A percentile compares a stretch with the other conserved stretches of the same genome.
phyloP scores from a whole-genome alignment of 2,329 filamentous ascomycete genomes.

The Teratosphaeriaceae sp. region DNA sequence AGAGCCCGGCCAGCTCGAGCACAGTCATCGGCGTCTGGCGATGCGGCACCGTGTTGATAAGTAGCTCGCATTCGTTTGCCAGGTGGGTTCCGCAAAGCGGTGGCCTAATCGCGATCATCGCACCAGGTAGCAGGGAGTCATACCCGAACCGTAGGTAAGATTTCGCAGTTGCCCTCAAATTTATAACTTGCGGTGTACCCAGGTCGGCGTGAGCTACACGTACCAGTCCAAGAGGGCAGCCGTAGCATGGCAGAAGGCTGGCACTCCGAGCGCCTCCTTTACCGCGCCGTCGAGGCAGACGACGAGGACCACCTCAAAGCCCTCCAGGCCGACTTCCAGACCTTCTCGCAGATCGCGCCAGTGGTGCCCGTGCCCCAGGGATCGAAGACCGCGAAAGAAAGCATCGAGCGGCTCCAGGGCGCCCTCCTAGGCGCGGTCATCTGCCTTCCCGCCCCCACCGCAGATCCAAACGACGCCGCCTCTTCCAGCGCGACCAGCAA shows the following conservation, averaged over 20 bases:
- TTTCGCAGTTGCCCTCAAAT: neutral
- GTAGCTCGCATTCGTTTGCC: no score
- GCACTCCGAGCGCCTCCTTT: conserved; percentile 32
- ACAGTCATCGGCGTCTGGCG: no score
- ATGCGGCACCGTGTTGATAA: no score
- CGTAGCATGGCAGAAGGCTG: conserved; percentile 20
- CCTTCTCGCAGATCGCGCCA: conserved; percentile 7
- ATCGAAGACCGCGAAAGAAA: conserved; percentile 20
- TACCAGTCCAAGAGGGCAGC: no score
- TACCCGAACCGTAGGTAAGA: no score
- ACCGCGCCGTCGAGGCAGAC: conserved; percentile 31
- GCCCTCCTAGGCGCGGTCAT: conserved; percentile 33
- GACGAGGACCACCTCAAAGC: conserved; percentile 25
- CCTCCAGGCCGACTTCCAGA: conserved; percentile 9
- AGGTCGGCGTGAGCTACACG: no score
- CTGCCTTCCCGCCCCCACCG: conserved; percentile 25
- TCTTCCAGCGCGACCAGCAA: conserved; percentile 1
- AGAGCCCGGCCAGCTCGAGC: no score
- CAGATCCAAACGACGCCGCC: neutral
- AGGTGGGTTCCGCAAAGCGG: no score
- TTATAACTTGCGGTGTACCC: neutral
- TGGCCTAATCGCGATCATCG: no score
- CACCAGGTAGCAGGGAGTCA: no score
- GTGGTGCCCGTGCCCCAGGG: conserved; percentile 27
- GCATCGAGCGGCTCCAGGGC: conserved; percentile 23